Evolutionary conservation across 2,329 filamentous ascomycete genomes (phyloP).

Genomic region (Neofusicoccum umdonicola): DNA sequence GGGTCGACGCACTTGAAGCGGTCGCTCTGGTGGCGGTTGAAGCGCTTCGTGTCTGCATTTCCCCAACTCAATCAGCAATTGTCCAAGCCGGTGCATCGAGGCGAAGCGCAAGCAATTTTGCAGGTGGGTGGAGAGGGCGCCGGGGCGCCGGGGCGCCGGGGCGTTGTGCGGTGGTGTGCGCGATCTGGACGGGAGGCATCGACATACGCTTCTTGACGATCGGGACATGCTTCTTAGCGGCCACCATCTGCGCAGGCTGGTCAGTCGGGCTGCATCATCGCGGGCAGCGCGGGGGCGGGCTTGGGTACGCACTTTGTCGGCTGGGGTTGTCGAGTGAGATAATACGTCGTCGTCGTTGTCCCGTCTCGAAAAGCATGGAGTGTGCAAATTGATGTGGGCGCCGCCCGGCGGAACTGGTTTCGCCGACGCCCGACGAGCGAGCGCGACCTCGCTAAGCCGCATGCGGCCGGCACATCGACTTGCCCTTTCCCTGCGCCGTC

Average conservation of each 20-base stretch:
- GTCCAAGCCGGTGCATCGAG: neutral
- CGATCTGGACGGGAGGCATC: constrained; percentile 7
- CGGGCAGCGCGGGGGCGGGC: neutral
- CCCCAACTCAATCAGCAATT: constrained; percentile 13
- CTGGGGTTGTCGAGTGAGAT: constrained; percentile 32
- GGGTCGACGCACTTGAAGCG: constrained; percentile 88
- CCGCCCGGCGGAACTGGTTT: constrained; percentile 7
- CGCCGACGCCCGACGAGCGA: constrained; percentile 4
- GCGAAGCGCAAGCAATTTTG: neutral
- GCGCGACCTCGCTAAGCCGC: neutral
- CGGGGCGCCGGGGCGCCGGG: constrained; percentile 15
- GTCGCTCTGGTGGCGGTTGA: constrained; percentile 97
- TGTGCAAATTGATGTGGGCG: constrained; percentile 14
- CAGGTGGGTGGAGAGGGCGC: neutral
- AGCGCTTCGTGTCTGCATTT: constrained; percentile 77
- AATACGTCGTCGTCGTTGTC: constrained; percentile 17
- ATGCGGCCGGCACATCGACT: neutral
- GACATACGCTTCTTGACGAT: constrained; percentile 99
- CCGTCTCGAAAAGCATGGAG: constrained; percentile 9
- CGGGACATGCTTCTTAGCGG: constrained; percentile 98
- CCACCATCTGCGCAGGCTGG: constrained; percentile 71
- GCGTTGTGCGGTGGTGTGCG: neutral
- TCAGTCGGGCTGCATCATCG: constrained; percentile 25
- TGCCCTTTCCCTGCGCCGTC: neutral
- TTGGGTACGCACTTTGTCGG: constrained; percentile 35